A percentile compares a stretch with the other conserved stretches of the same genome.
Evolutionary conservation across 2,329 filamentous ascomycete species (phyloP).

Genomic region (Dactylellina parvicollis): DNA sequence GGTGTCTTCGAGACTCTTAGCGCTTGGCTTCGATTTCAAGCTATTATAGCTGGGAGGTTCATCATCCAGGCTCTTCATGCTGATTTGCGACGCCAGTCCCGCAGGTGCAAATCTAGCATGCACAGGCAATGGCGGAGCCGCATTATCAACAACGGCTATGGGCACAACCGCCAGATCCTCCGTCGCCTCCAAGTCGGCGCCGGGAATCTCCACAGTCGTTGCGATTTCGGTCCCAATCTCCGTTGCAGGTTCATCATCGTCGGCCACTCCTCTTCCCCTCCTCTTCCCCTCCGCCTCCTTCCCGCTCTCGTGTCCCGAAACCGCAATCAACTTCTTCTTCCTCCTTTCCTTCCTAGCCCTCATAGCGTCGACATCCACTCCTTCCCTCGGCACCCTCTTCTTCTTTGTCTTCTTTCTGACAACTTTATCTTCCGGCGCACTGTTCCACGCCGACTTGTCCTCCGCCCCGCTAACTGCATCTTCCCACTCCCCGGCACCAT

Average conservation of each 20-base stretch:
- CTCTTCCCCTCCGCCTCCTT: slow-evolving; percentile 44
- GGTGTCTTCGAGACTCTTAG: slow-evolving; percentile 36
- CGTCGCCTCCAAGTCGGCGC: slow-evolving; percentile 28
- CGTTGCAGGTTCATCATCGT: slow-evolving; percentile 17
- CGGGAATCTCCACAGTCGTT: slow-evolving; percentile 34
- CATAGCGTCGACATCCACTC: slow-evolving; percentile 55
- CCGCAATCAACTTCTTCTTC: slow-evolving; percentile 43
- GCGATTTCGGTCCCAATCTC: slow-evolving; percentile 39
- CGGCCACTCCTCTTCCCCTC: slow-evolving; percentile 16
- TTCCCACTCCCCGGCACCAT: slow-evolving; percentile 53
- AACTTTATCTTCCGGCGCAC: slow-evolving; percentile 55
- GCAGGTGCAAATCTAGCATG: slow-evolving; percentile 29
- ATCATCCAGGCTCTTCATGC: slow-evolving; percentile 45
- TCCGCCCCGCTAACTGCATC: slow-evolving; percentile 54
- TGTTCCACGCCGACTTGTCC: slow-evolving; percentile 56
- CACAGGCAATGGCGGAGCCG: slow-evolving; percentile 29
- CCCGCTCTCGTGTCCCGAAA: slow-evolving; percentile 32
- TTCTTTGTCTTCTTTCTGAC: slow-evolving; percentile 55
- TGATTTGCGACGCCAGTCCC: slow-evolving; percentile 5
- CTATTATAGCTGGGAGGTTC: slow-evolving; percentile 4
- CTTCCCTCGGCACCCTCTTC: slow-evolving; percentile 54
- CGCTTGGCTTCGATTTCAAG: slow-evolving; percentile 38
- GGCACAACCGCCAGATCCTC: slow-evolving; percentile 37
- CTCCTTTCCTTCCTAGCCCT: slow-evolving; percentile 40
- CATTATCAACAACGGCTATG: slow-evolving; percentile 14